These are phyloP conservation scores for Phytophthora europaea DNA, from an alignment of 352 stramenopile species.

Conservation along the genomic window DNA sequence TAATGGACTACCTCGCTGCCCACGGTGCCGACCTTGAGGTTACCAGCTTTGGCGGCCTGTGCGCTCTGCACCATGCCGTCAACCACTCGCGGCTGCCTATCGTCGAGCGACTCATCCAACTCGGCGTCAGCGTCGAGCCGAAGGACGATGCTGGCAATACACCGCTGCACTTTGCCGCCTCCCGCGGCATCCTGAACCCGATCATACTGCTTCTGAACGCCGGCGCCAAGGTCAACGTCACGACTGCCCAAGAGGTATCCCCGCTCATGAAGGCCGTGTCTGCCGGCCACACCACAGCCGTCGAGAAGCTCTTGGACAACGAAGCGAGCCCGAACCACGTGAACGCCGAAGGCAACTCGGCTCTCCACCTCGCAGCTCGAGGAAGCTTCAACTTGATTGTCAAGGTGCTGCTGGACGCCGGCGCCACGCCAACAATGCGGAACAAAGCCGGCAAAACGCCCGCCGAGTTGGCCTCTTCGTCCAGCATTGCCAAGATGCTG, in stretches of 20 bases:
- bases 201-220: constrained; percentile 80
- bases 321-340: constrained; percentile 70
- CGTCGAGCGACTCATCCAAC: constrained; percentile 75
- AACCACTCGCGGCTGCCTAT: constrained; percentile 80
- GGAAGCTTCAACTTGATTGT: constrained; percentile 85
- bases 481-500: constrained; percentile 73
- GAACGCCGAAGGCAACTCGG: constrained; percentile 87
- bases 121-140: constrained; percentile 77
- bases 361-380: constrained; percentile 84
- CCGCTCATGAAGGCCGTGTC: constrained; percentile 89
- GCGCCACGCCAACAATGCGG: constrained; percentile 48
- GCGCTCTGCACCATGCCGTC: constrained; percentile 85
- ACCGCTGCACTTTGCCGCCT: constrained; percentile 84
- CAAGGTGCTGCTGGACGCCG: constrained; percentile 67
- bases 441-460: constrained; percentile 89
- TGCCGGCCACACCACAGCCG: constrained; percentile 79
- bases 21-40: constrained; percentile 79
- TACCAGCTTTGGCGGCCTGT: constrained; percentile 82
- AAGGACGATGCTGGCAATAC: constrained; percentile 91
- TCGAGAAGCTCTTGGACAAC: constrained; percentile 91
- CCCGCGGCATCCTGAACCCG: constrained; percentile 88
- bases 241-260: constrained; percentile 82
- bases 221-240: constrained; percentile 81
- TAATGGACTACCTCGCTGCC: constrained; percentile 78
- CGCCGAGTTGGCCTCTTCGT: constrained; percentile 71